Conservation (phyloP, 257 asterid genomes). For the Ballota nigra region DNA sequence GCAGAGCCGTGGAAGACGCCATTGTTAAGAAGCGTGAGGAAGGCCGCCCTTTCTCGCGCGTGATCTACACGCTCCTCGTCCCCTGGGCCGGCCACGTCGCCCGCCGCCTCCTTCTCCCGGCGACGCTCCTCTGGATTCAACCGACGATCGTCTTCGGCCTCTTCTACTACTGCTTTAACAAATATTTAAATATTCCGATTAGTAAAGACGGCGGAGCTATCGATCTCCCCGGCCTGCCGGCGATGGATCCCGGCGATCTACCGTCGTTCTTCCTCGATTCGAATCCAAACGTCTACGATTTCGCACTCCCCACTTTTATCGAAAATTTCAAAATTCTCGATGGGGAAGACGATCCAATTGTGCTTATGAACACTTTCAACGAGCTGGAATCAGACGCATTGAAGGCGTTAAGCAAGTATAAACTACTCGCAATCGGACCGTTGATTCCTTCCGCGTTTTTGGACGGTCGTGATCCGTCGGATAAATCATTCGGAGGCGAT, state of each 20-base stretch:
- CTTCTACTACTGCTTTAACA: conserved; percentile 21
- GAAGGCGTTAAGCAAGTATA: conserved; percentile 21
- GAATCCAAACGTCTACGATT: conserved; percentile 2
- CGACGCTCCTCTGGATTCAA: conserved; percentile 39
- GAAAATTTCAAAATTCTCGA: conserved; percentile 33
- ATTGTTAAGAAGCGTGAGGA: neutral
- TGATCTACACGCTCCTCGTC: conserved; percentile 25
- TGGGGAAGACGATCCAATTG: neutral
- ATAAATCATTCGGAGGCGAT: conserved; percentile 38
- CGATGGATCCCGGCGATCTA: conserved; percentile 19
- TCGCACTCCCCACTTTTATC: neutral
- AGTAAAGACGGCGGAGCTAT: neutral
- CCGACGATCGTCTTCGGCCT: conserved; percentile 30
- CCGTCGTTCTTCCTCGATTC: conserved; percentile 31
- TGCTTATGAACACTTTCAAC: conserved; percentile 44
- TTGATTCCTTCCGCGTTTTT: conserved; percentile 44
- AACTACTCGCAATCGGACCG: conserved; percentile 46
- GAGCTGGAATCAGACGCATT: conserved; percentile 38
- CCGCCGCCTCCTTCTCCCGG: conserved; percentile 11
- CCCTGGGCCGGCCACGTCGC: conserved; percentile 39
- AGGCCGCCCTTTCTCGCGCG: conserved; percentile 23
- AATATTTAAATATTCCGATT: neutral
- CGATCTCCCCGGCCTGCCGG: conserved; percentile 33
- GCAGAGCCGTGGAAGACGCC: conserved; percentile 17
- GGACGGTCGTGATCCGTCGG: conserved; percentile 36